These are phyloP conservation scores for Pouteria campechiana DNA, from an alignment of 179 eudicot genomes.

Conservation along the genomic window DNA sequence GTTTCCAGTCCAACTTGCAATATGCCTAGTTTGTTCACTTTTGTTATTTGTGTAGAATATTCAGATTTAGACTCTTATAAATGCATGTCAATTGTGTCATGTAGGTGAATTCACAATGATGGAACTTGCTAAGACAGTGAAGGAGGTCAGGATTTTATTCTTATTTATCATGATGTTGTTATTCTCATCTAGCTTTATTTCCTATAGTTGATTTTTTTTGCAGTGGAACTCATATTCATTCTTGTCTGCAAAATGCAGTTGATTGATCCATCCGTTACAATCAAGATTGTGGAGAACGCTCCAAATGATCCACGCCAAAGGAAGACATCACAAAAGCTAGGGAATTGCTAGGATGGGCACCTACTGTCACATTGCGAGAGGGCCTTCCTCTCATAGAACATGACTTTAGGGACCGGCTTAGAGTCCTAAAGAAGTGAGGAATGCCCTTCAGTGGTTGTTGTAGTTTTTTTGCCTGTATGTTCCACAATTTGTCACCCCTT, in stretches of 20 bases:
- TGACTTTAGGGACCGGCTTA: conserved; percentile 38
- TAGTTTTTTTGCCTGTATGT: too few relatives aligned
- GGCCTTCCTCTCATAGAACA: conserved; percentile 39
- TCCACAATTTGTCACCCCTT: too few relatives aligned
- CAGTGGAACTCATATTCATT: too few relatives aligned
- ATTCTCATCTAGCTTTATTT: neutral
- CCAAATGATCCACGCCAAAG: conserved; percentile 51
- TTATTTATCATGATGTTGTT: neutral
- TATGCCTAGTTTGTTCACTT: too few relatives aligned
- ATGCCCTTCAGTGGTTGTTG: too few relatives aligned
- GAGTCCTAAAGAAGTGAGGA: too few relatives aligned
- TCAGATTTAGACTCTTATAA: too few relatives aligned
- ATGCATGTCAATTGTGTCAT: too few relatives aligned
- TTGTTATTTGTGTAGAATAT: too few relatives aligned
- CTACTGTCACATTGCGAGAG: conserved; percentile 23
- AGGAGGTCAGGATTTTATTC: too few relatives aligned
- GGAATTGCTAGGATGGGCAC: conserved; percentile 36
- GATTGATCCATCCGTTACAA: conserved; percentile 36
- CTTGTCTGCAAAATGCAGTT: conserved; percentile 38
- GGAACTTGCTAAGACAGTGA: conserved; percentile 63
- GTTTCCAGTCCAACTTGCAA: too few relatives aligned
- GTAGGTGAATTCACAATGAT: conserved; percentile 63
- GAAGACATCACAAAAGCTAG: conserved; percentile 36
- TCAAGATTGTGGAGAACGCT: conserved; percentile 34
- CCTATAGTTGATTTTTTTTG: neutral